phyloP scores from a whole-genome alignment of 2,329 filamentous ascomycete species.

The Hypoxylon sp. region DNA sequence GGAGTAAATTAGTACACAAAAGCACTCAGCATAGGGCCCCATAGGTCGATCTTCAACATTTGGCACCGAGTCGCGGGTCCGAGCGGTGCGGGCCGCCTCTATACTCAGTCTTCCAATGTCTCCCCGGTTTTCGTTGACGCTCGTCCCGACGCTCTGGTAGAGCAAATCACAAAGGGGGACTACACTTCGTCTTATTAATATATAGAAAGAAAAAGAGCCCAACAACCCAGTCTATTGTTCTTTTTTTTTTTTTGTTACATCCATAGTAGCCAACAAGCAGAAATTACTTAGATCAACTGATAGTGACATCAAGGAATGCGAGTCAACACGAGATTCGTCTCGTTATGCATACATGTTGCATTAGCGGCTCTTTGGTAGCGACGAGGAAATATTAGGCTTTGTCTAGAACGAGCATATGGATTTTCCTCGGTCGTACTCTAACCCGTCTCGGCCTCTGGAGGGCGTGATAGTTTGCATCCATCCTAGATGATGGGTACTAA shows the following conservation, averaged over 20 bases:
- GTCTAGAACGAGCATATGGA: slow-evolving; percentile 18
- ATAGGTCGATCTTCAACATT: slow-evolving; percentile 30
- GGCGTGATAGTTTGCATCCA: neutral
- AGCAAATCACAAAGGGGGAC: slow-evolving; percentile 5
- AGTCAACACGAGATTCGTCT: neutral
- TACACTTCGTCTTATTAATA: slow-evolving; percentile 11
- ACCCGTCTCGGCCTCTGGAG: neutral
- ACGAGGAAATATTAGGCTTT: slow-evolving; percentile 22
- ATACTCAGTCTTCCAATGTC: slow-evolving; percentile 13
- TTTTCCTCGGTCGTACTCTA: neutral
- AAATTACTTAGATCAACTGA: slow-evolving; percentile 24
- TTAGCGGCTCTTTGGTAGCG: slow-evolving; percentile 27
- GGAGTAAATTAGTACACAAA: slow-evolving; percentile 7
- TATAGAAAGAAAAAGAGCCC: neutral
- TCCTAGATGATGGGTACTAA: neutral
- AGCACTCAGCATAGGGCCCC: slow-evolving; percentile 12
- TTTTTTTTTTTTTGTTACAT: slow-evolving; percentile 8
- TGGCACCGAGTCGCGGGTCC: slow-evolving; percentile 32
- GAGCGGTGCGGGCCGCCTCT: slow-evolving; percentile 40
- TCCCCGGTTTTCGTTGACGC: slow-evolving; percentile 11
- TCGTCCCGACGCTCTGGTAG: slow-evolving; percentile 33
- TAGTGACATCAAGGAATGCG: slow-evolving; percentile 27
- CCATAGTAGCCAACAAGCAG: slow-evolving; percentile 27
- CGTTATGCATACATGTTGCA: slow-evolving; percentile 33
- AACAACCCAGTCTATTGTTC: neutral